A percentile compares a stretch with the other conserved stretches of the same genome.
Evolutionary conservation across 2,329 filamentous ascomycete genomes (phyloP).

Genomic region (Sporothrix humicola): DNA sequence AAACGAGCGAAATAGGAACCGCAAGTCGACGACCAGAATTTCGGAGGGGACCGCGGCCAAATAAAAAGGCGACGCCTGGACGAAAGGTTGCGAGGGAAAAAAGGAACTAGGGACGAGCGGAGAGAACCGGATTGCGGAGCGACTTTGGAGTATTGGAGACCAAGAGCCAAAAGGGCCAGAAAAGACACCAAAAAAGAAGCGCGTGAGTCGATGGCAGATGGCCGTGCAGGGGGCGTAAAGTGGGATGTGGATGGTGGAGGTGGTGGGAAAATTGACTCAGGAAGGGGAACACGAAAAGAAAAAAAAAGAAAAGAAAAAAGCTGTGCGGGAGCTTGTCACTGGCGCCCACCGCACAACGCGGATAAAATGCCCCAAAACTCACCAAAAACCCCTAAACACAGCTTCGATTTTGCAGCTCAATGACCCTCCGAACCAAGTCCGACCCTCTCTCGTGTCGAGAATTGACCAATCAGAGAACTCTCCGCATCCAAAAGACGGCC

Average conservation of each 20-base stretch:
- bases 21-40: background rate
- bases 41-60: slow-evolving; percentile 9
- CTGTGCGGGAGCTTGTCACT: background rate
- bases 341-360: background rate
- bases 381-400: background rate
- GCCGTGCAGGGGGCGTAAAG: background rate
- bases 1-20: slow-evolving; percentile 10
- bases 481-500: background rate
- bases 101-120: slow-evolving; percentile 32
- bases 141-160: background rate
- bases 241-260: slow-evolving; percentile 3
- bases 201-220: slow-evolving; percentile 24
- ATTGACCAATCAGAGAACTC: slow-evolving; percentile 18
- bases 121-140: slow-evolving; percentile 33
- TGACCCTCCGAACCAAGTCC: slow-evolving; percentile 26
- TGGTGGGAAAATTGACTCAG: slow-evolving; percentile 25
- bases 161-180: background rate
- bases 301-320: background rate
- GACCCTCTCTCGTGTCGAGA: background rate
- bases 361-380: slow-evolving; percentile 22
- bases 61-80: slow-evolving; percentile 24
- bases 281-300: slow-evolving; percentile 27
- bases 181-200: slow-evolving; percentile 12
- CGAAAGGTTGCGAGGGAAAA: slow-evolving; percentile 25
- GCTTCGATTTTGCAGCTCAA: background rate